These are phyloP conservation scores for Trichoderma parareesei DNA, from an alignment of 495 filamentous ascomycete genomes.

Conservation along the genomic window DNA sequence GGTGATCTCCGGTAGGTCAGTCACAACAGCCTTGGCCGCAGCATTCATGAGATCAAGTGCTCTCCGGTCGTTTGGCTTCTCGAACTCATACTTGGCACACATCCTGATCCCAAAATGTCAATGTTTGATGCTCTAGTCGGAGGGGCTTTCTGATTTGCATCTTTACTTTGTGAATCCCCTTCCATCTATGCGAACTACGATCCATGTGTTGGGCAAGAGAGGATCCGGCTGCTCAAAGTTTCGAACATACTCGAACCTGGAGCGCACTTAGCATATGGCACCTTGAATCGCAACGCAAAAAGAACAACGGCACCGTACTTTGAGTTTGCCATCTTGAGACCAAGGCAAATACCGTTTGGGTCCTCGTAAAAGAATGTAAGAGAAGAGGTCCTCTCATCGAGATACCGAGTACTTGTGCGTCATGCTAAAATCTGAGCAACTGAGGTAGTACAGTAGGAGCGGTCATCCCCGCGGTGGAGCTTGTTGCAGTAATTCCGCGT, in stretches of 20 bases:
- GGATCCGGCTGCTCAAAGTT: constrained; percentile 73
- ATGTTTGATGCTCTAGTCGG: neutral
- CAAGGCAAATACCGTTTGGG: neutral
- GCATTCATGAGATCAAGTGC: constrained; percentile 93
- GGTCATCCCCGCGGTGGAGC: constrained; percentile 8
- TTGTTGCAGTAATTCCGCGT: neutral
- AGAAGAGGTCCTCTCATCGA: neutral
- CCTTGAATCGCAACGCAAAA: no score
- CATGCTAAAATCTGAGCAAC: neutral
- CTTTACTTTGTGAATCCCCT: constrained; percentile 79
- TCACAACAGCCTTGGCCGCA: constrained; percentile 73
- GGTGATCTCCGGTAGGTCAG: constrained; percentile 73
- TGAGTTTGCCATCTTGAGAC: constrained; percentile 39
- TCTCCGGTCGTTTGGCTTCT: constrained; percentile 84
- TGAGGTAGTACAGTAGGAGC: neutral
- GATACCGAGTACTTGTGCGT: constrained; percentile 7
- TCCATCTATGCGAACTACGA: constrained; percentile 88
- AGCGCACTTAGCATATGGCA: neutral
- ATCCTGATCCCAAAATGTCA: constrained; percentile 42
- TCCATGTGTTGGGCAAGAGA: constrained; percentile 85
- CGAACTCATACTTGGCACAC: constrained; percentile 70
- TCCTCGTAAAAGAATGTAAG: neutral
- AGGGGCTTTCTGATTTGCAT: neutral
- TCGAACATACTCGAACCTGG: constrained; percentile 85
- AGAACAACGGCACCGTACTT: constrained; percentile 22